Evolutionary conservation across 2,329 filamentous ascomycete genomes (phyloP), one percentile per base, ranked within the genome.

Genomic region (Pseudodiploospora longispora): DNA sequence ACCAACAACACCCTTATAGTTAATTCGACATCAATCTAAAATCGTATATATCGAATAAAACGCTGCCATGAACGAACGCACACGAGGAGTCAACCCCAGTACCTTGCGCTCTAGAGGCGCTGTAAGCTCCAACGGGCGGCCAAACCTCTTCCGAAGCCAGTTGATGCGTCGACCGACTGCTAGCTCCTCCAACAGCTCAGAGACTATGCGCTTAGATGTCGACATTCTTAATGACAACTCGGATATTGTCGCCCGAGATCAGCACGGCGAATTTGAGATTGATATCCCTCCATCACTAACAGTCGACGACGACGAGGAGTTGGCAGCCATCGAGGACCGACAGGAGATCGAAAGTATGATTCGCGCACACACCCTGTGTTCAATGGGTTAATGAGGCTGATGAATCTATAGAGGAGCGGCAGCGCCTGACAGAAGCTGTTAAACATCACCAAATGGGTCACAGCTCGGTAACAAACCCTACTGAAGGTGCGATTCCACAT

Each of bases 261-360:
- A 74, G 59, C 74, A 82, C 54, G 80, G 80, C 40, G 78, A 83
- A 51, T 72, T 81, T 45, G 73, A 80, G 57, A 62, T 83, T n/a
- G 69, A 67, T 10, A 76, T 80, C 47, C 74, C 75, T 38, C 76
- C 73, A 1, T 69, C 72, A 48, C 70, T 72, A 10, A 62, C 68
- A 6, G 60, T 74, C 29, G 76, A 80, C 40, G 76, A 78, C 32
- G 67, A 74, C 10, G 74, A 76, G 42, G 73, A 76, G 57, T 72
- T 65, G 46, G 72, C 70, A 27, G 63, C 44, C 29, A 29, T 75
- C 38, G 82, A 82, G 52, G 76, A 81, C 44, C 71, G 68, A 48
- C 69, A 71, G 55, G 78, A 77, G 60, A 73, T 61, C 47, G 76
- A 81, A 58, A 75, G 72, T 72, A 68, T 27, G 72, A 56, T 10